Evolutionary conservation across 768 basidiomycete species (phyloP), one percentile per base, ranked within the genome.

Genomic region (Naematelia encephala): DNA sequence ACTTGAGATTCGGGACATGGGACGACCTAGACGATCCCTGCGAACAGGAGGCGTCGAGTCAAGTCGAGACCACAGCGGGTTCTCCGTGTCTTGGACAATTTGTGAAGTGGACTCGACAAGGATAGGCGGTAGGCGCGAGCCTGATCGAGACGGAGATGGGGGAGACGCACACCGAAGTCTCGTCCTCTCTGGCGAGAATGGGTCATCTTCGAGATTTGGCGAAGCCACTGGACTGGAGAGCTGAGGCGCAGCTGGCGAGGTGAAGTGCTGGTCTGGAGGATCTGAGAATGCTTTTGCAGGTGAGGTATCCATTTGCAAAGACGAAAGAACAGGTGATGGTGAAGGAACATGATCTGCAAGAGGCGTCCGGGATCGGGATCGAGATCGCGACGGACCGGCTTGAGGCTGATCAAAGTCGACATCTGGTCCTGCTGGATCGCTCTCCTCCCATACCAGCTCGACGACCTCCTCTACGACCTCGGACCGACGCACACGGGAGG

Each of bases 251-350:
- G 16, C 8, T 39, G 19, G 48, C 25, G 54, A 51, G 14, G 51
- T 43, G 29, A 45, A 42, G 10, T 14, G 14, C 19, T 19, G 55
- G 43, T 27, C 27, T 51, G 22, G 39, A 60, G 27, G 63, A 61
- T 8, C 60, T 56, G 11, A 62, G 11, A 13, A 49, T 11, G 5
- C 21, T 60, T 50, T 48, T 16, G 58, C 22, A n/a, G 62, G 62
- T 5, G 53, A 53, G 30, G 61, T 44, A 4, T 56, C 57, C 52
- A 28, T 44, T 11, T n/a, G 49, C 3, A 47, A 14, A 1, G 69
- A 63, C 3, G 69, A 69, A 23, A 62, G 42, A 5, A 62, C 54
- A 14, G 69, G 69, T 29, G 65, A 68, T 0, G 65, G 67, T 19
- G 65, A 64, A 12, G 61, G 63, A 11, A 56, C 45, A 49, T 22